Percentiles rank a stretch among this genome's conserved stretches.
These are phyloP conservation scores for Colletotrichum spaethianum DNA, from an alignment of 2,329 filamentous ascomycete species.

Conservation along the genomic window DNA sequence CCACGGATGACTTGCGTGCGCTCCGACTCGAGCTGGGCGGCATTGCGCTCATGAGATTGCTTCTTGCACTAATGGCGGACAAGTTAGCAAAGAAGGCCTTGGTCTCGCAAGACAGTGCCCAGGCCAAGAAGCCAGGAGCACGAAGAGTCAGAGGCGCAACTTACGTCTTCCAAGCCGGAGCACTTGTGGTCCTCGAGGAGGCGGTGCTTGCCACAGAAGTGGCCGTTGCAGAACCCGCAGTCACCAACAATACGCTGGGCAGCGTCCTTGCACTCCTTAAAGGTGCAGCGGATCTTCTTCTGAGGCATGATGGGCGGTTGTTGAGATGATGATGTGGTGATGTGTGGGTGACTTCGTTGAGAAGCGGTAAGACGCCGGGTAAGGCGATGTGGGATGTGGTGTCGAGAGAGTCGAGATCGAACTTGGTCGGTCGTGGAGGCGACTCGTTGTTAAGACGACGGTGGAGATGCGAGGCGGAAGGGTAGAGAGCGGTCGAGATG, in stretches of 20 bases:
- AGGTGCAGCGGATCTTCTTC: constrained; percentile 87
- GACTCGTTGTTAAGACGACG: constrained; percentile 4
- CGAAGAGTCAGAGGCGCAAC: constrained; percentile 52
- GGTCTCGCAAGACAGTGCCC: constrained; percentile 51
- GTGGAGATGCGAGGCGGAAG: neutral
- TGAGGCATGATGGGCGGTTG: constrained; percentile 68
- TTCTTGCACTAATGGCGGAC: constrained; percentile 81
- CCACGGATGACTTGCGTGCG: constrained; percentile 95
- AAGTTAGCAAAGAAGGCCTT: constrained; percentile 54
- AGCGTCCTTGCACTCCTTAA: constrained; percentile 88
- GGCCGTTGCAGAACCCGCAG: constrained; percentile 93
- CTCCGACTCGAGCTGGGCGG: constrained; percentile 91
- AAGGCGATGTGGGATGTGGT: constrained; percentile 1
- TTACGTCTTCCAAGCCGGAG: constrained; percentile 88
- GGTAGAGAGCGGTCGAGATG: neutral
- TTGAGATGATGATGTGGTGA: constrained; percentile 12
- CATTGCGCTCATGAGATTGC: constrained; percentile 94
- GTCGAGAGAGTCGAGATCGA: constrained; percentile 12
- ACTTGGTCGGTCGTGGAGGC: constrained; percentile 10
- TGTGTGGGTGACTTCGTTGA: constrained; percentile 14
- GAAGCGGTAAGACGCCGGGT: constrained; percentile 7
- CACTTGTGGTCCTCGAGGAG: constrained; percentile 96
- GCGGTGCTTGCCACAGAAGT: constrained; percentile 95
- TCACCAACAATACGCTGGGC: constrained; percentile 96
- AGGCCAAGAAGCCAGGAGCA: constrained; percentile 58